Evolutionary conservation across 2,329 filamentous ascomycete genomes (phyloP), one percentile per base, ranked within the genome.

Genomic region (Pseudogymnoascus destructans): DNA sequence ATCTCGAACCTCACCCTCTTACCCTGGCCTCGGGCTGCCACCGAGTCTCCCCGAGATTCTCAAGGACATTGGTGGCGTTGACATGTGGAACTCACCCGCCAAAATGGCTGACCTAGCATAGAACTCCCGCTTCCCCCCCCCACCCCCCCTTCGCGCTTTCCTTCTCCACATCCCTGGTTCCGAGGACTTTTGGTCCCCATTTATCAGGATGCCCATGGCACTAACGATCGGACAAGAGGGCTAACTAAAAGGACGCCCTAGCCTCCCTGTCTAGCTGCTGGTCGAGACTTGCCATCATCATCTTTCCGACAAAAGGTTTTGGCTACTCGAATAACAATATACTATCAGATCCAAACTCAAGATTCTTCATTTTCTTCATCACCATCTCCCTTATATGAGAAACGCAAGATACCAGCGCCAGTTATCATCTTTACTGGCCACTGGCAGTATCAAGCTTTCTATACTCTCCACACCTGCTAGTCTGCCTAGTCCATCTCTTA

Each of bases 101-200:
- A 25, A 46, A 46, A 25, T 46, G 40, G 40, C 25, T 15, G 40
- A n/a, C 40, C 40, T 46, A 46, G 21, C 40, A 25, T 46, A 46
- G 21, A 46, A 46, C 40, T 25, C 40, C 40, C 40, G 40, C 21
- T 4, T 46, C 11, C 40, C 36, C 36, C 11, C 9, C 6, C 2
- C 15, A 8, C 36, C 35, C 36, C 21, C 5, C 21, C 13, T 46
- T 46, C 21, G 11, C 40, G 21, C 21, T 46, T 46, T 25, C 40
- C 5, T 46, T 46, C 40, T 46, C 40, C 40, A 46, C 40, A 46
- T 46, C 40, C 40, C 40, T 46, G 40, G 40, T 46, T 25, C 40
- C 40, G 13, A 46, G 13, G 17, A n/a, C 10, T 23, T 4, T 25
- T 25, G 40, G 40, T 46, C 40, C 40, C 40, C 40, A 46, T 46